phyloP scores from a whole-genome alignment of 2,329 filamentous ascomycete genomes.

The Pseudocercospora cruenta region DNA sequence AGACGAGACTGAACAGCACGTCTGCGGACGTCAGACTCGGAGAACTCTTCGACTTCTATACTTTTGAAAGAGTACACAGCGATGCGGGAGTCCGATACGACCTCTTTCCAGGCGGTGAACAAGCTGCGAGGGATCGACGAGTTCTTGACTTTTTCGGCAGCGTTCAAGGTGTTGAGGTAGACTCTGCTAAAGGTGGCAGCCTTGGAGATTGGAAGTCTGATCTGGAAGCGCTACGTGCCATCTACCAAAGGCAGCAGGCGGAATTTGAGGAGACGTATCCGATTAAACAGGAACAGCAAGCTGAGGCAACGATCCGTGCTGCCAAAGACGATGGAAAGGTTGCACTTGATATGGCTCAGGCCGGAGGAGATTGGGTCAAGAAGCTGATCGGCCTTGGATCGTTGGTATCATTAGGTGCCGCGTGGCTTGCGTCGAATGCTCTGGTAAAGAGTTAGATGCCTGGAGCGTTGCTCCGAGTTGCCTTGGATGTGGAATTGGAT shows the following conservation, averaged over 20 bases:
- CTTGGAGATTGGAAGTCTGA: conserved; percentile 63
- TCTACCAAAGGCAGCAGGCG: conserved; percentile 58
- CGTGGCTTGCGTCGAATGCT: conserved; percentile 43
- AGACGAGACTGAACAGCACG: conserved; percentile 83
- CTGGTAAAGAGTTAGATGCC: conserved; percentile 16
- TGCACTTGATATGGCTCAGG: conserved; percentile 38
- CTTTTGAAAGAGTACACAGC: conserved; percentile 91
- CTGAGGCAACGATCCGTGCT: conserved; percentile 17
- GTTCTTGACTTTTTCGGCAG: conserved; percentile 99
- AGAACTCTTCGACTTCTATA: conserved; percentile 94
- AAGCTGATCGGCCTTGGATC: conserved; percentile 46
- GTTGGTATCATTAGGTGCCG: conserved; percentile 43
- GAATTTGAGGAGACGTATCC: conserved; percentile 19
- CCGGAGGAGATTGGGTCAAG: conserved; percentile 45
- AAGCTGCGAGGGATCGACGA: conserved; percentile 74
- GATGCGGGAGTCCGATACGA: conserved; percentile 92
- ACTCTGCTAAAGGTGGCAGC: conserved; percentile 46
- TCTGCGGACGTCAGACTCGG: conserved; percentile 87
- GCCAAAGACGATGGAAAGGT: conserved; percentile 7
- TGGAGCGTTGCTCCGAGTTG: not conserved
- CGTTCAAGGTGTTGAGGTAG: conserved; percentile 90
- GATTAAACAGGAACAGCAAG: conserved; percentile 5
- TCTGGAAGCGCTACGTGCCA: conserved; percentile 68
- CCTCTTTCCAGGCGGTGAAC: conserved; percentile 83
- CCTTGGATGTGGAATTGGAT: not conserved